These are phyloP conservation scores for Emericellopsis atlantica DNA, from an alignment of 2,329 filamentous ascomycete genomes.

Conservation along the genomic window DNA sequence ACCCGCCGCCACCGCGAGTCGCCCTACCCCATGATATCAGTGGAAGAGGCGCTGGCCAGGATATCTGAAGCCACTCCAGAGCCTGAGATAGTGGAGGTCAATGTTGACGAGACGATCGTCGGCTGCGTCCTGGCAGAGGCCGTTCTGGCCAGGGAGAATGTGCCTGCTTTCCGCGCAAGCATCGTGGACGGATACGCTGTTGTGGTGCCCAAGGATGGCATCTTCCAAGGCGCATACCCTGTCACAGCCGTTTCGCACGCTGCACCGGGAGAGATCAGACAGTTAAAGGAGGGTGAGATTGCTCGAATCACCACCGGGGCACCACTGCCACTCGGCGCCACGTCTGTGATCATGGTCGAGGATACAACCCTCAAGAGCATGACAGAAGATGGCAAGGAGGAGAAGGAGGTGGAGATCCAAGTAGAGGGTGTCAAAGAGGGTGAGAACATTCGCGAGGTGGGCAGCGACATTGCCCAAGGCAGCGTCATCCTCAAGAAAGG, in stretches of 20 bases:
- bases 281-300: slow-evolving; percentile 61
- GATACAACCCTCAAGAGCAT: slow-evolving; percentile 68
- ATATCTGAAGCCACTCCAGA: slow-evolving; percentile 63
- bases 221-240: slow-evolving; percentile 68
- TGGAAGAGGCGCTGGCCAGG: slow-evolving; percentile 63
- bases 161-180: slow-evolving; percentile 88
- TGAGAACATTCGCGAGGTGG: slow-evolving; percentile 85
- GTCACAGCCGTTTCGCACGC: slow-evolving; percentile 83
- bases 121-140: slow-evolving; percentile 75
- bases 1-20: slow-evolving; percentile 68
- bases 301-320: slow-evolving; percentile 91
- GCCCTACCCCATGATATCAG: slow-evolving; percentile 83
- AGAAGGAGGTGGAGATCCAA: slow-evolving; percentile 77
- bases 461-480: slow-evolving; percentile 68
- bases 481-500: slow-evolving; percentile 62
- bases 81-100: slow-evolving; percentile 40
- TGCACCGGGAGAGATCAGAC: slow-evolving; percentile 51
- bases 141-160: slow-evolving; percentile 65
- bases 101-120: slow-evolving; percentile 54
- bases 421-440: slow-evolving; percentile 61
- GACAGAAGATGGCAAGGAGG: slow-evolving; percentile 72
- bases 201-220: slow-evolving; percentile 48
- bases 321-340: slow-evolving; percentile 76
- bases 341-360: slow-evolving; percentile 85
- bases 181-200: slow-evolving; percentile 96